Percentiles rank a stretch among this genome's conserved stretches.
These are phyloP conservation scores for Thymus quinquecostatus DNA, from an alignment of 257 asterid genomes.

Conservation along the genomic window DNA sequence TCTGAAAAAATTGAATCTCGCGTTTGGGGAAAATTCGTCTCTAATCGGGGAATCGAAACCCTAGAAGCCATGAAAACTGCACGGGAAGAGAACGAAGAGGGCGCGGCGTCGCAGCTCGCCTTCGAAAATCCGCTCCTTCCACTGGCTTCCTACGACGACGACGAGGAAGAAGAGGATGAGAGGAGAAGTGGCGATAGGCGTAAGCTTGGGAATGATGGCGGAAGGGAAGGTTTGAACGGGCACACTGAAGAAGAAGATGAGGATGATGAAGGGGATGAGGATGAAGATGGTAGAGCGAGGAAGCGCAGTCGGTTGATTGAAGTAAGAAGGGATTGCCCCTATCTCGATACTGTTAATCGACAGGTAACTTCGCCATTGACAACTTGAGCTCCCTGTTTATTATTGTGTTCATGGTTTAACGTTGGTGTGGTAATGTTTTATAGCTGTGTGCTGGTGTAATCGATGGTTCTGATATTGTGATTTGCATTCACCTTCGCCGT, in stretches of 20 bases:
- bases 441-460: neutral
- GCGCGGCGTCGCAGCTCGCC: slow-evolving; percentile 39
- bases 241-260: slow-evolving; percentile 40
- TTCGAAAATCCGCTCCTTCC: slow-evolving; percentile 78
- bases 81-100: slow-evolving; percentile 55
- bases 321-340: slow-evolving; percentile 92
- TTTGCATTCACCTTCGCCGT: neutral
- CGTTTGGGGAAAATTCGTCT: no score
- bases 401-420: neutral
- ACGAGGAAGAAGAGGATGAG: slow-evolving; percentile 58
- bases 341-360: slow-evolving; percentile 93
- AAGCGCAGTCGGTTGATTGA: slow-evolving; percentile 63
- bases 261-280: slow-evolving; percentile 45
- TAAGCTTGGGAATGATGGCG: slow-evolving; percentile 27
- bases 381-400: slow-evolving; percentile 19
- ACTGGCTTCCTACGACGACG: slow-evolving; percentile 79
- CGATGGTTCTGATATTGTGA: neutral
- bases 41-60: slow-evolving; percentile 33
- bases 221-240: slow-evolving; percentile 37
- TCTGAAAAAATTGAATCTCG: no score
- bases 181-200: slow-evolving; percentile 32
- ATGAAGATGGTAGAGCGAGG: slow-evolving; percentile 32
- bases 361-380: slow-evolving; percentile 58
- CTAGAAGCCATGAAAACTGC: slow-evolving; percentile 54
- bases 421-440: slow-evolving; percentile 5